phyloP scores from a whole-genome alignment of 2,329 filamentous ascomycete species.

The Penicillium sp. region DNA sequence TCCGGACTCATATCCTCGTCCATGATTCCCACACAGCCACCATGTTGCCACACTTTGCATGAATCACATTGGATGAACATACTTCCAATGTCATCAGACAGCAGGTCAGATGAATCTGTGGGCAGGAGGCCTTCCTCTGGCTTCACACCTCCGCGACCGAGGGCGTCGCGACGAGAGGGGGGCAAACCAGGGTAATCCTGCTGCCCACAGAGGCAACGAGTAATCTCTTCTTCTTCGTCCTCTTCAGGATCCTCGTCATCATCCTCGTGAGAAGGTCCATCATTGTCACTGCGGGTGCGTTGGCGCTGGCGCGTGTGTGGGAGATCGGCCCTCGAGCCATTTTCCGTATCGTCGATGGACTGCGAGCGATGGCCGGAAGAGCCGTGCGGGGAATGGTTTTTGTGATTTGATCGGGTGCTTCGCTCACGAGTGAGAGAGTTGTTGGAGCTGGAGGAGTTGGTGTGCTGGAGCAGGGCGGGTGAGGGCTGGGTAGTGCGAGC shows the following conservation, averaged over 20 bases:
- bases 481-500: constrained; percentile 76
- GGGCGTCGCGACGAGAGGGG: constrained; percentile 59
- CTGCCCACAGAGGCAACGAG: constrained; percentile 90
- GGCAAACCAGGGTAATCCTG: constrained; percentile 90
- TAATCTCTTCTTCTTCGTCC: constrained; percentile 85
- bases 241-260: constrained; percentile 67
- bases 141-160: constrained; percentile 58
- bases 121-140: constrained; percentile 61
- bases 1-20: constrained; percentile 91
- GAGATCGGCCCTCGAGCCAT: constrained; percentile 59
- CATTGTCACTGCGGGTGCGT: constrained; percentile 68
- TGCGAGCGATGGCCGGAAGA: constrained; percentile 65
- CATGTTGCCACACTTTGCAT: constrained; percentile 99
- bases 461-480: constrained; percentile 71
- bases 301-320: constrained; percentile 76
- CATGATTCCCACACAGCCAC: constrained; percentile 95
- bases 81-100: constrained; percentile 84
- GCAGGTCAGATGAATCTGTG: constrained; percentile 61
- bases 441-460: constrained; percentile 74
- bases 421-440: constrained; percentile 76
- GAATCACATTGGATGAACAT: constrained; percentile 98
- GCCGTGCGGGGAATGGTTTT: constrained; percentile 73
- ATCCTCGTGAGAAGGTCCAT: constrained; percentile 62
- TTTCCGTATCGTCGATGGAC: constrained; percentile 59
- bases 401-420: constrained; percentile 71